phyloP scores from a whole-genome alignment of 2,329 filamentous ascomycete species.

The Chaetomium olivaceum region DNA sequence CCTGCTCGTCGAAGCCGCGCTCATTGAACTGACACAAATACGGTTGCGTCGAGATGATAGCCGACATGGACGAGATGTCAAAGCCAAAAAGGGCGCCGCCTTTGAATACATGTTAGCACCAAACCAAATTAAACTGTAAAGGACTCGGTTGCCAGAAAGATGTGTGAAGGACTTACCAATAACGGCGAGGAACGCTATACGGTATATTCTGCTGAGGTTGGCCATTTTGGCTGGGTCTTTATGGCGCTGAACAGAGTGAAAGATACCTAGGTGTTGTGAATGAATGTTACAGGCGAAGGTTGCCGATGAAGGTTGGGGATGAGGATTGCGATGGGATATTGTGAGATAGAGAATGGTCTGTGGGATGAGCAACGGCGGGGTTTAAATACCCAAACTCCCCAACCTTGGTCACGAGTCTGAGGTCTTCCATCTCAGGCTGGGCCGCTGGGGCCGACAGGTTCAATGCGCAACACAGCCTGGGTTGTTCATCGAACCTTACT shows the following conservation, averaged over 20 bases:
- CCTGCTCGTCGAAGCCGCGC: constrained; percentile 39
- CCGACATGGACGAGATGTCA: constrained; percentile 49
- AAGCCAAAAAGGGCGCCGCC: constrained; percentile 47
- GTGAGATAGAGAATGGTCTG: neutral
- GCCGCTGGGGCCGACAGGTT: neutral
- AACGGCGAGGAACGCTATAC: constrained; percentile 47
- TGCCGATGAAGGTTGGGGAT: neutral
- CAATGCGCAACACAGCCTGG: neutral
- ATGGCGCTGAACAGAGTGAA: neutral
- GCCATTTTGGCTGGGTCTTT: constrained; percentile 23
- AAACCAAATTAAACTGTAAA: neutral
- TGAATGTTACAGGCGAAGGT: neutral
- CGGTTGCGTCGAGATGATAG: constrained; percentile 45
- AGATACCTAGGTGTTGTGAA: neutral
- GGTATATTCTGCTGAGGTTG: constrained; percentile 43
- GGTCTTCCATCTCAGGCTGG: neutral
- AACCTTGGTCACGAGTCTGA: neutral
- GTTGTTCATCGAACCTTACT: neutral
- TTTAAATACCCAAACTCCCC: neutral
- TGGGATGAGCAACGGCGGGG: neutral
- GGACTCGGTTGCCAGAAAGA: neutral
- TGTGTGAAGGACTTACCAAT: constrained; percentile 39
- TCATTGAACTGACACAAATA: constrained; percentile 49
- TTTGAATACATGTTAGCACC: constrained; percentile 19
- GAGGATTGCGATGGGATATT: too few species aligned